These are phyloP conservation scores for Rhodosporidiobolus odoratus DNA, from an alignment of 768 basidiomycete species.

Conservation along the genomic window DNA sequence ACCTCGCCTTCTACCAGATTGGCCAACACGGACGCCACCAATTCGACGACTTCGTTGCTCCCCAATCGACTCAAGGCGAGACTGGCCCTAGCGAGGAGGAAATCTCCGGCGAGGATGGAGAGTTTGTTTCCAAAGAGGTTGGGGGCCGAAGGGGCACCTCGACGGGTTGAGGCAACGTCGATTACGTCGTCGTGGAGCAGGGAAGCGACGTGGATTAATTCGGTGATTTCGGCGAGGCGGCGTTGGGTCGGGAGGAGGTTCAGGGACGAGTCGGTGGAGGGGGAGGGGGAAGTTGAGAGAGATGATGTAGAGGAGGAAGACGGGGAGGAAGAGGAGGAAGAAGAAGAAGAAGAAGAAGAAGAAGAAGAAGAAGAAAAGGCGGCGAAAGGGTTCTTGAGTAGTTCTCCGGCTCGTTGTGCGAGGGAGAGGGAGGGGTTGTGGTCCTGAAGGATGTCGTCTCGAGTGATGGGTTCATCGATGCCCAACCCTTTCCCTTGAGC, in stretches of 20 bases:
- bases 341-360: constrained; percentile 41
- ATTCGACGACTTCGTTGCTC: constrained; percentile 81
- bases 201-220: constrained; percentile 96
- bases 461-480: constrained; percentile 73
- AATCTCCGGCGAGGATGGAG: constrained; percentile 88
- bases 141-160: constrained; percentile 64
- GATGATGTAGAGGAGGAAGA: constrained; percentile 40
- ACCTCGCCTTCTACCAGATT: constrained; percentile 98
- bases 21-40: constrained; percentile 82
- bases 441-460: constrained; percentile 78
- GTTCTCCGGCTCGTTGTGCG: constrained; percentile 69
- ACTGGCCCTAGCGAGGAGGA: constrained; percentile 83
- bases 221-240: constrained; percentile 88
- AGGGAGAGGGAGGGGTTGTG: constrained; percentile 80
- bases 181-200: constrained; percentile 87
- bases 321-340: constrained; percentile 49
- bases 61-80: constrained; percentile 82
- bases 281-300: too few species aligned
- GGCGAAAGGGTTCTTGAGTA: constrained; percentile 53
- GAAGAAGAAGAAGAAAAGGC: constrained; percentile 47
- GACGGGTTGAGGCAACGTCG: constrained; percentile 65
- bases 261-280: constrained; percentile 37
- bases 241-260: constrained; percentile 75
- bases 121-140: constrained; percentile 85
- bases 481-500: constrained; percentile 56